Percentiles rank a stretch among this genome's conserved stretches.
Conservation (phyloP, 768 basidiomycete genomes). For the Pholiota molesta region DNA sequence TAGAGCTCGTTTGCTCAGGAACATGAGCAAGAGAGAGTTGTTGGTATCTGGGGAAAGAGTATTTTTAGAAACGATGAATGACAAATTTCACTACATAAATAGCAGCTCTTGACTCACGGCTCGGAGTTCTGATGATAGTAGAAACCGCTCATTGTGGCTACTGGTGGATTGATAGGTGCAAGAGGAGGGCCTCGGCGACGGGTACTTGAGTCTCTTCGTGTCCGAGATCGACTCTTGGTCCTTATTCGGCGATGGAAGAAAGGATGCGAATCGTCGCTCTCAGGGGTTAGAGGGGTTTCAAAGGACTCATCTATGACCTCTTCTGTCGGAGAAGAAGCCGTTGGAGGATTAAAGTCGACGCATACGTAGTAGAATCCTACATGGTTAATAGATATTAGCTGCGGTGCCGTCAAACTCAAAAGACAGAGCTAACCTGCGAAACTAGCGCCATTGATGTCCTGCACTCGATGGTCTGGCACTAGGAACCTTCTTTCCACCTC, state of each 20-base stretch:
- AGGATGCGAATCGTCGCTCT: conserved; percentile 22
- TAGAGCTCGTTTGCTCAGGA: conserved; percentile 70
- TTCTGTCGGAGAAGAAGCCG: conserved; percentile 36
- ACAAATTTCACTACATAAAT: neutral
- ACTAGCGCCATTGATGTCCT: conserved; percentile 93
- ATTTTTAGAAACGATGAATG: conserved; percentile 11
- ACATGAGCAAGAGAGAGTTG: conserved; percentile 83
- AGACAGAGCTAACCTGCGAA: conserved; percentile 74
- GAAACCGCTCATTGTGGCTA: conserved; percentile 85
- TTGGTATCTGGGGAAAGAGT: conserved; percentile 66
- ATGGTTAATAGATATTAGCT: conserved; percentile 1
- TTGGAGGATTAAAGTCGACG: conserved; percentile 84
- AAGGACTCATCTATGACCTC: conserved; percentile 13
- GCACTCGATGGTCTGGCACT: conserved; percentile 92
- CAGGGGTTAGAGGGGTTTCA: conserved; percentile 33
- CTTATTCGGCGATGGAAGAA: conserved; percentile 28
- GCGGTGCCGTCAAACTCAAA: neutral
- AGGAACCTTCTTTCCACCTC: conserved; percentile 98
- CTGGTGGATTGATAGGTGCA: conserved; percentile 50
- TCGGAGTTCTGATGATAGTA: conserved; percentile 94
- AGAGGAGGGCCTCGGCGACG: conserved; percentile 51
- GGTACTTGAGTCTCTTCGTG: conserved; percentile 51
- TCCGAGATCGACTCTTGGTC: conserved; percentile 37
- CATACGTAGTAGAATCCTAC: conserved; percentile 96
- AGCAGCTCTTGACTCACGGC: conserved; percentile 58